A percentile compares a stretch with the other conserved stretches of the same genome.
Evolutionary conservation across 768 basidiomycete genomes (phyloP).

Genomic region (Suillus placidus): DNA sequence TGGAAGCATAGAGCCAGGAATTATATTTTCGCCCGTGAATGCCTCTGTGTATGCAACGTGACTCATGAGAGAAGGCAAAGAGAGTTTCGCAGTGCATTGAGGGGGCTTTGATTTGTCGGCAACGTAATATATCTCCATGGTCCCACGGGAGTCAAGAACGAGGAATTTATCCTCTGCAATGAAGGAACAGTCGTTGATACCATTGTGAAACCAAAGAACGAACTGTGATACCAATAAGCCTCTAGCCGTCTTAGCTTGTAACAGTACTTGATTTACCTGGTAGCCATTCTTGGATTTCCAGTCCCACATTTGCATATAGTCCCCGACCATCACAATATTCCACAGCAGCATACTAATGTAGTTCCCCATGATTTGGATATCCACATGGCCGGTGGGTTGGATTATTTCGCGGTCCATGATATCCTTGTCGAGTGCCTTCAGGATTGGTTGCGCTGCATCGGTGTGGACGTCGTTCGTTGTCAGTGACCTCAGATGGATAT

Average conservation of each 20-base stretch:
- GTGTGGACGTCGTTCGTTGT: conserved; percentile 55
- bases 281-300: conserved; percentile 40
- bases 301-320: conserved; percentile 54
- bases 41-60: conserved; percentile 58
- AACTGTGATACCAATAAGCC: conserved; percentile 33
- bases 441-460: conserved; percentile 41
- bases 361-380: conserved; percentile 50
- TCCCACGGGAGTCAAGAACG: conserved; percentile 48
- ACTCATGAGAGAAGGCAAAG: conserved; percentile 46
- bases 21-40: conserved; percentile 54
- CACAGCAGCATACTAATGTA: conserved; percentile 50
- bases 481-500: conserved; percentile 53
- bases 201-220: conserved; percentile 41
- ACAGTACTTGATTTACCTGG: neutral
- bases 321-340: conserved; percentile 20
- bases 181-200: conserved; percentile 60
- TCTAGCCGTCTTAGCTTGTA: neutral
- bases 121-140: conserved; percentile 55
- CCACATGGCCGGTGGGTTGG: conserved; percentile 27
- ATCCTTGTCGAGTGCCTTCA: conserved; percentile 14
- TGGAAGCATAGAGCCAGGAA: conserved; percentile 37
- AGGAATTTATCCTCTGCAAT: conserved; percentile 49
- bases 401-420: neutral
- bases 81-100: conserved; percentile 40
- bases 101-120: conserved; percentile 33